Conservation (phyloP, 306 rosid species). For the Astragalus membranaceus region DNA sequence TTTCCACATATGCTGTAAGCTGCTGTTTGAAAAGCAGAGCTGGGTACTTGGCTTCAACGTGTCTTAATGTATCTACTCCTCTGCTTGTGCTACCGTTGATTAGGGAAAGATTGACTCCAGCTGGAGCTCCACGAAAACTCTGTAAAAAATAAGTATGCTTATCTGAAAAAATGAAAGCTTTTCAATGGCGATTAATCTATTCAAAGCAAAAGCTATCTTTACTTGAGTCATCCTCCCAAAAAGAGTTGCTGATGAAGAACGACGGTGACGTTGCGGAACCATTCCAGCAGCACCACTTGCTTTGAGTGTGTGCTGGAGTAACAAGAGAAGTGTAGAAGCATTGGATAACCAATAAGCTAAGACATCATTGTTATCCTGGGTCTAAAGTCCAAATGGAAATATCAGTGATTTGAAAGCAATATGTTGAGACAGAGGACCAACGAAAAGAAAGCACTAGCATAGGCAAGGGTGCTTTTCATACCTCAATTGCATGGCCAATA, state of each 20-base stretch:
- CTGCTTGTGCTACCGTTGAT: constrained; percentile 41
- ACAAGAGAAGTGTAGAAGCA: constrained; percentile 52
- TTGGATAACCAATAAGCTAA: constrained; percentile 57
- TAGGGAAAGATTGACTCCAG: constrained; percentile 41
- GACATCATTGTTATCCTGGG: constrained; percentile 50
- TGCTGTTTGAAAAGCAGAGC: constrained; percentile 93
- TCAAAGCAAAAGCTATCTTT: constrained; percentile 20
- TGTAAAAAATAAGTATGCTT: constrained; percentile 5
- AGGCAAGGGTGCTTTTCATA: constrained; percentile 23
- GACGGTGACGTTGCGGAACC: constrained; percentile 49
- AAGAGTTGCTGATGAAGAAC: constrained; percentile 45
- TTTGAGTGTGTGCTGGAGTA: constrained; percentile 53
- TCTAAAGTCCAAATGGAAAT: constrained; percentile 36
- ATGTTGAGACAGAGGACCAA: not conserved
- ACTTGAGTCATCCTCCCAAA: constrained; percentile 60
- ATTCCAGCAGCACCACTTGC: constrained; percentile 59
- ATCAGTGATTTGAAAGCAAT: constrained; percentile 16
- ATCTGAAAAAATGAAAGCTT: constrained; percentile 16
- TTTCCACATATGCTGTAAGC: constrained; percentile 92
- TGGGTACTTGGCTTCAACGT: constrained; percentile 96
- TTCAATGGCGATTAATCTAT: constrained; percentile 5
- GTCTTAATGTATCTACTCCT: constrained; percentile 74
- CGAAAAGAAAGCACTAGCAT: constrained; percentile 12
- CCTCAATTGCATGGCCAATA: constrained; percentile 50
- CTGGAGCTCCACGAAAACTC: constrained; percentile 49